phyloP scores from a whole-genome alignment of 495 filamentous ascomycete species.

The Lasiosphaeris hirsuta region DNA sequence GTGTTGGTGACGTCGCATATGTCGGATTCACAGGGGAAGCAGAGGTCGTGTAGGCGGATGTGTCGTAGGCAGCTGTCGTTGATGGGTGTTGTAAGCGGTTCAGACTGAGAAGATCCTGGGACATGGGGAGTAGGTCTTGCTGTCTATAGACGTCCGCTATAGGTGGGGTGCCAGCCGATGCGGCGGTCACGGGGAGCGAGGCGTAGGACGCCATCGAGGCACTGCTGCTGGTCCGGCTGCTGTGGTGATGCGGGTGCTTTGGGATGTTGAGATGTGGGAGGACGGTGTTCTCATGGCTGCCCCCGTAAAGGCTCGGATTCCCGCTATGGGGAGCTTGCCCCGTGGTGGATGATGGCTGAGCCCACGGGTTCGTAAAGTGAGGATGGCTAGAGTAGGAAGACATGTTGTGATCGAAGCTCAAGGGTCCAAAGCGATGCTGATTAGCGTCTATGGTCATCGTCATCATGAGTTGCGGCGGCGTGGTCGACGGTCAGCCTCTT shows the following conservation, averaged over 20 bases:
- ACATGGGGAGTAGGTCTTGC: constrained; percentile 68
- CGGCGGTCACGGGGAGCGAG: constrained; percentile 64
- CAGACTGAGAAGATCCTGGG: constrained; percentile 67
- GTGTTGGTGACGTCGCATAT: constrained; percentile 65
- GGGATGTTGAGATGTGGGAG: constrained; percentile 45
- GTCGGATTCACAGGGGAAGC: constrained; percentile 61
- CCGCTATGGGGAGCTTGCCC: constrained; percentile 29
- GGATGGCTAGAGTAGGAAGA: constrained; percentile 60
- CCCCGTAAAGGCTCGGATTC: constrained; percentile 55
- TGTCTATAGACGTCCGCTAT: constrained; percentile 56
- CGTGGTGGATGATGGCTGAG: constrained; percentile 39
- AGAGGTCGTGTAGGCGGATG: constrained; percentile 49
- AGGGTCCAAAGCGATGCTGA: constrained; percentile 75
- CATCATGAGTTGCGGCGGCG: constrained; percentile 45
- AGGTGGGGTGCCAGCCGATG: constrained; percentile 71
- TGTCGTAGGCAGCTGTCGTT: constrained; percentile 48
- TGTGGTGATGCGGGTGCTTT: constrained; percentile 30
- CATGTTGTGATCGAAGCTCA: constrained; percentile 71
- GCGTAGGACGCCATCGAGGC: constrained; percentile 70
- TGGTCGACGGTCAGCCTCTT: not conserved
- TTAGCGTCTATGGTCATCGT: constrained; percentile 83
- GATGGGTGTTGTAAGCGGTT: constrained; percentile 47
- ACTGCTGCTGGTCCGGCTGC: constrained; percentile 25
- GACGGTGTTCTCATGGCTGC: constrained; percentile 29
- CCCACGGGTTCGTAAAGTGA: constrained; percentile 94